A percentile compares a stretch with the other conserved stretches of the same genome.
Conservation (phyloP, 441 rosid genomes). For the Pelargonium australe region DNA sequence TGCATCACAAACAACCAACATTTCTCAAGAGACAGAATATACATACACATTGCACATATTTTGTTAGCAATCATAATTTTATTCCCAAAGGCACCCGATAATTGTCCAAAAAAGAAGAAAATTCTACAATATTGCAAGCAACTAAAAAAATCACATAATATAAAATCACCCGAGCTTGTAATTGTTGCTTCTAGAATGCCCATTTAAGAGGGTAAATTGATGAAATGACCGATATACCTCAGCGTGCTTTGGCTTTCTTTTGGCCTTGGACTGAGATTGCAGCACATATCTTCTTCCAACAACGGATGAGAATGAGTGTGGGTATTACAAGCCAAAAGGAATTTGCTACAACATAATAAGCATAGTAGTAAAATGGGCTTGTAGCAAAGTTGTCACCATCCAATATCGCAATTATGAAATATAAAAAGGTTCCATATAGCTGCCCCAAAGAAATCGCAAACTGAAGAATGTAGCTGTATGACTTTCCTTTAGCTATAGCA, state of each 20-base stretch:
- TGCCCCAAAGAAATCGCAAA: constrained; percentile 71
- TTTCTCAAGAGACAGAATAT: too few relatives aligned
- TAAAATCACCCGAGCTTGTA: not conserved
- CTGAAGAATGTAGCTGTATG: constrained; percentile 75
- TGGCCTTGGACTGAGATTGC: constrained; percentile 33
- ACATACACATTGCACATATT: too few relatives aligned
- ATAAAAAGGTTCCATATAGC: constrained; percentile 75
- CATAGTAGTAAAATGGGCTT: constrained; percentile 49
- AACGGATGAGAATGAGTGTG: constrained; percentile 44
- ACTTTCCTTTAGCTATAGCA: constrained; percentile 68
- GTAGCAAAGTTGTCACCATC: constrained; percentile 79
- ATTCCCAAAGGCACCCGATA: not conserved
- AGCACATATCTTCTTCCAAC: constrained; percentile 66
- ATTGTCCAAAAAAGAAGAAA: not conserved
- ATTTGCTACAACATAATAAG: constrained; percentile 61
- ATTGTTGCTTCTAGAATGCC: not conserved
- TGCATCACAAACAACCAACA: too few relatives aligned
- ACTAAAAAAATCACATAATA: not conserved
- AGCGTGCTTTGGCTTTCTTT: constrained; percentile 49
- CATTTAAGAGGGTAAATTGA: not conserved
- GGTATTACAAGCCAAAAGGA: constrained; percentile 72
- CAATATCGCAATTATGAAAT: constrained; percentile 65
- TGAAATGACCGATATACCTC: constrained; percentile 20
- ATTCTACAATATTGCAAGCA: not conserved
- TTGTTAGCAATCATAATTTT: too few relatives aligned